Base-by-base conservation (phyloP, 2,329 filamentous ascomycete species). In the Colletotrichum filicis region DNA sequence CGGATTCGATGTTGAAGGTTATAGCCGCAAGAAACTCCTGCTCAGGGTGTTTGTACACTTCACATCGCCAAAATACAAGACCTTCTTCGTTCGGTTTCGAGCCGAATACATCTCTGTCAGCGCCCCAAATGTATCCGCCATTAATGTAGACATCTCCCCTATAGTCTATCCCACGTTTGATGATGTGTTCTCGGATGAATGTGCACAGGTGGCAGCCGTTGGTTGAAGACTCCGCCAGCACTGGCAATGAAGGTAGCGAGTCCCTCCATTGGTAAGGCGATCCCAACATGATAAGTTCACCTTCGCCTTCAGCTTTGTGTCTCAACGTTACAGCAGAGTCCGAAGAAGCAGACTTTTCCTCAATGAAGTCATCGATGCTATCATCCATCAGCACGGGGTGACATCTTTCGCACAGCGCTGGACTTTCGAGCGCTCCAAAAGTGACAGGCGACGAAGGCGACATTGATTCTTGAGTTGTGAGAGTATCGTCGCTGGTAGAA, bases 61-160 rank as follows among this genome's bases (percentile, higher is more conserved):
- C 56, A 19, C 65, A 61, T 9, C 65, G 32, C 65, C 65, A 61
- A 42, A 67, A 67, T 2, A 46, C 56, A 16, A 67, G 35, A 6
- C 65, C 65, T 2, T 46, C 24, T 5, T 67, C 30, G 4, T 22
- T 53, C 4, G 26, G 11, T 1, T n/a, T 35, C 24, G 35, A 19
- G 22, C 26, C 56, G 16, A 55, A 53, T 4, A 30, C 19, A 9
- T 61, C 30, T 42, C 65, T 22, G 8, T 67, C 32, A 1, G 12
- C 65, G 4, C 42, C 65, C 65, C 65, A 67, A 5, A 53, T 12
- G 57, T 67, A 67, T 1, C 56, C 56, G 1, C 37, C 65, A 26
- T 22, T 37, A 0, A 67, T 28, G 16, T 16, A 35, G 5, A 67
- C 42, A 5, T 53, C 30, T 30, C 65, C 42, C 7, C 5, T 4